Evolutionary conservation across 108 stramenopile species (phyloP).

Genomic region (Stephanodiscus minutulus): DNA sequence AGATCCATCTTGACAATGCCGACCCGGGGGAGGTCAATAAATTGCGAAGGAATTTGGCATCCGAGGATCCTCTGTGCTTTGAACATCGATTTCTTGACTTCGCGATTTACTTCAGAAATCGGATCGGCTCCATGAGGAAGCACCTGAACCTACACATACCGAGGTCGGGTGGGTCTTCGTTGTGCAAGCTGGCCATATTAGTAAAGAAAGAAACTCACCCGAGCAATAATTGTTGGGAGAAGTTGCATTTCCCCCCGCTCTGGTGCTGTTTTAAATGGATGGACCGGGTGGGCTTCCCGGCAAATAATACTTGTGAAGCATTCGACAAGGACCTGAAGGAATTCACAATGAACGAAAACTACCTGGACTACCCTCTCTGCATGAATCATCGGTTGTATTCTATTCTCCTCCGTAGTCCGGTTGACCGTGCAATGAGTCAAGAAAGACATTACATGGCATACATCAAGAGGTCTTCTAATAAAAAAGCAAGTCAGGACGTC

Average conservation of each 20-base stretch:
- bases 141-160: conserved; percentile 27
- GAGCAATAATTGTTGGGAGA: conserved; percentile 22
- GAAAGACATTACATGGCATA: conserved; percentile 3
- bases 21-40: conserved; percentile 21
- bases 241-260: conserved; percentile 16
- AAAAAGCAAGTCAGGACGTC: too few species aligned
- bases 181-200: conserved; percentile 13
- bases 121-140: neutral
- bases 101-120: neutral
- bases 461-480: neutral
- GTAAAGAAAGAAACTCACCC: neutral
- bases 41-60: conserved; percentile 16
- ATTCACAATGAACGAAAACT: conserved; percentile 37
- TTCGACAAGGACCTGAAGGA: conserved; percentile 8
- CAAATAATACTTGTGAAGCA: neutral
- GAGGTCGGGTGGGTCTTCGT: conserved; percentile 13
- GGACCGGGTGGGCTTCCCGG: conserved; percentile 1
- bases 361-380: conserved; percentile 31
- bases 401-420: conserved; percentile 8
- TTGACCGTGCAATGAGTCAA: conserved; percentile 22
- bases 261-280: conserved; percentile 1
- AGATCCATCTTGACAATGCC: neutral
- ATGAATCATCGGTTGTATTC: conserved; percentile 15
- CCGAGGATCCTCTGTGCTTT: conserved; percentile 18
- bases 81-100: neutral